Percentiles rank a stretch among this genome's conserved stretches.
Evolutionary conservation across 2,329 filamentous ascomycete genomes (phyloP).

Genomic region (Colletotrichum theobromicola): DNA sequence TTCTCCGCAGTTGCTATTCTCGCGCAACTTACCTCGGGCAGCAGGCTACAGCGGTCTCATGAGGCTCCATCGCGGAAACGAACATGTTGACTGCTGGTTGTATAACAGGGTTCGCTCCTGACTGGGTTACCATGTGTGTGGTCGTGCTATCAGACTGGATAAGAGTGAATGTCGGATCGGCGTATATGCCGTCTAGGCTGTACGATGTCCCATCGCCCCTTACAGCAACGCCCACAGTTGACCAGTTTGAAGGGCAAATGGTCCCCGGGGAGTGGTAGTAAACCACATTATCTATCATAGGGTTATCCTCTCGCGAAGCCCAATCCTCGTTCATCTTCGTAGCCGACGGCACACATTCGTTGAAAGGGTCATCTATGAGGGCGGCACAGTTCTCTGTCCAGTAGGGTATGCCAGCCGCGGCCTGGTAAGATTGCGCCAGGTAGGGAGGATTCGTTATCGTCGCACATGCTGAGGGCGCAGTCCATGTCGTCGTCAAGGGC

Average conservation of each 20-base stretch:
- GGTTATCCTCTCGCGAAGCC: not conserved
- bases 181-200: not conserved
- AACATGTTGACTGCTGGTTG: not conserved
- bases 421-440: not conserved
- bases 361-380: not conserved
- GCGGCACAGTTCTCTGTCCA: not conserved
- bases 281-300: not conserved
- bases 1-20: not conserved
- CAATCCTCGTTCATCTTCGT: not conserved
- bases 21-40: not conserved
- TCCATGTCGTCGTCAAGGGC: not conserved
- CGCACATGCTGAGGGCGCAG: not conserved
- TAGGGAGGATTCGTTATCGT: not conserved
- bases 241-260: not conserved
- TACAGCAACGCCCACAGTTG: not conserved
- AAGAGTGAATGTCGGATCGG: not conserved
- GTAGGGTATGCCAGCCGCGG: not conserved
- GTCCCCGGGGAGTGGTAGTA: not conserved
- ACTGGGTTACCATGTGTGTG: not conserved
- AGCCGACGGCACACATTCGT: not conserved
- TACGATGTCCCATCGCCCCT: not conserved
- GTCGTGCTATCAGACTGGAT: not conserved
- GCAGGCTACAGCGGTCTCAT: not conserved
- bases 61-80: not conserved
- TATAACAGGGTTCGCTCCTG: not conserved